A percentile compares a stretch with the other conserved stretches of the same genome.
Evolutionary conservation across 148 eudicot species (phyloP).

Genomic region (Cornus controversa): DNA sequence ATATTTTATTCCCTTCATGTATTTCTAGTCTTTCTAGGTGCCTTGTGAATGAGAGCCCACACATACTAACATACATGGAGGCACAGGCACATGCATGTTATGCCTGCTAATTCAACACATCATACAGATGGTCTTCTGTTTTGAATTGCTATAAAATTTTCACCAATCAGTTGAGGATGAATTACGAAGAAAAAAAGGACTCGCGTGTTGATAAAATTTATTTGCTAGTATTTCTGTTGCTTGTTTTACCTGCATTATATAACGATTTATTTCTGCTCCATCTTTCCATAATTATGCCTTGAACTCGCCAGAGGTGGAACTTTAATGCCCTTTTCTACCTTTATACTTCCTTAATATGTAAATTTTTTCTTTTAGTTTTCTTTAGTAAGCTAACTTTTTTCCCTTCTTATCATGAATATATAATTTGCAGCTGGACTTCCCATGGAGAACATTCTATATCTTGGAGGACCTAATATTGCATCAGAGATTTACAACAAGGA

Average conservation of each 20-base stretch:
- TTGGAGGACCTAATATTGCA: constrained; percentile 98
- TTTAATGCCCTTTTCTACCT: neutral
- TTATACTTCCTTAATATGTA: neutral
- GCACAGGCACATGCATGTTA: too few relatives aligned
- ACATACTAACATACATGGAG: too few relatives aligned
- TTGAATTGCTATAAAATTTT: neutral
- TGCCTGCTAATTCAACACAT: too few relatives aligned
- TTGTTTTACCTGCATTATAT: neutral
- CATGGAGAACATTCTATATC: constrained; percentile 84
- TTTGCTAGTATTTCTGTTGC: neutral
- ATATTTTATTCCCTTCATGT: too few relatives aligned
- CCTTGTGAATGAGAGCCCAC: too few relatives aligned
- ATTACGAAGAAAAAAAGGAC: too few relatives aligned
- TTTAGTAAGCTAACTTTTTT: neutral
- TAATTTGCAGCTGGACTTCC: constrained; percentile 71
- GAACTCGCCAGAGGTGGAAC: neutral
- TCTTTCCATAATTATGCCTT: neutral
- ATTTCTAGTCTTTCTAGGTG: too few relatives aligned
- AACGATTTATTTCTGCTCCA: neutral
- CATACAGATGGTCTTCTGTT: neutral
- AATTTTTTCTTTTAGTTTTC: neutral
- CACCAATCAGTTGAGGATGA: neutral
- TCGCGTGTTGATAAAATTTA: neutral
- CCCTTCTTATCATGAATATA: neutral
- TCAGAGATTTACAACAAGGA: constrained; percentile 89